Conservation (phyloP, 129 eudicot genomes). For the Chrysanthemum seticuspe region DNA sequence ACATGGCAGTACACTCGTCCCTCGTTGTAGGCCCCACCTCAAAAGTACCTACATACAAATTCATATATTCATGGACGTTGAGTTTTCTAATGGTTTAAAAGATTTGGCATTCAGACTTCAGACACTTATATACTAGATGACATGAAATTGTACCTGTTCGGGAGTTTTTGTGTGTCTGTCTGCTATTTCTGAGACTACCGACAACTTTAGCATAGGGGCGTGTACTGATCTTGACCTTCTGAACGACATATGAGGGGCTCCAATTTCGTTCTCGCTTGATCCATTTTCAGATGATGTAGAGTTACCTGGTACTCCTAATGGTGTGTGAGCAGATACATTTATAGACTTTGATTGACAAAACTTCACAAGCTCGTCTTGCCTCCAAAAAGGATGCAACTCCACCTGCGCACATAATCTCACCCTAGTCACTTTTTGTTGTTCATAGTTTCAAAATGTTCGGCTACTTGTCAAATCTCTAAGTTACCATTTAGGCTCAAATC, state of each 20-base stretch:
- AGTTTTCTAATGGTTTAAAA: neutral
- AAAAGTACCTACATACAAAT: conserved; percentile 38
- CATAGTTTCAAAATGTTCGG: neutral
- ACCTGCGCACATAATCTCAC: conserved; percentile 33
- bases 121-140: neutral
- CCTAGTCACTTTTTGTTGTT: neutral
- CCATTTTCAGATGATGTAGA: conserved; percentile 37
- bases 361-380: conserved; percentile 63
- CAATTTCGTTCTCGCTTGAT: conserved; percentile 48
- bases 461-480: neutral
- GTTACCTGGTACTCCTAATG: conserved; percentile 50
- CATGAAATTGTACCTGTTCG: conserved; percentile 42
- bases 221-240: conserved; percentile 64
- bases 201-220: conserved; percentile 55
- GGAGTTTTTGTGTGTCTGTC: conserved; percentile 54
- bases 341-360: conserved; percentile 55
- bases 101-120: neutral
- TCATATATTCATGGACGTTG: neutral
- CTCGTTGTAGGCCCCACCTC: conserved; percentile 58
- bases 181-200: conserved; percentile 56
- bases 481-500: neutral
- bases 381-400: conserved; percentile 67
- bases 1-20: conserved; percentile 55
- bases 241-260: conserved; percentile 46
- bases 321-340: conserved; percentile 69